Base-by-base conservation (phyloP, 2,329 filamentous ascomycete genomes). In the Phaeosphaeria sp. region DNA sequence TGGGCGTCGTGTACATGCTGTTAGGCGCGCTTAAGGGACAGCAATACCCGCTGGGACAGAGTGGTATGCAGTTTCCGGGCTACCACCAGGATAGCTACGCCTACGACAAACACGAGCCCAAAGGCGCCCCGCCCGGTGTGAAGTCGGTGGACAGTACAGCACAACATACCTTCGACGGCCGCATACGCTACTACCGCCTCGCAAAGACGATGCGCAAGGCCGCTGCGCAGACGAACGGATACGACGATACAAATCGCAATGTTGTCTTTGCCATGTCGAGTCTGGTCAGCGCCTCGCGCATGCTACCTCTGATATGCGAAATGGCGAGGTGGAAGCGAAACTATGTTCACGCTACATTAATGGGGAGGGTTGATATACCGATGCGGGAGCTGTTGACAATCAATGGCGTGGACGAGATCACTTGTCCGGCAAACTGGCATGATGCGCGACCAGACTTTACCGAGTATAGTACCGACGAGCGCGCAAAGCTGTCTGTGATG, bases 251-350 rank as follows among this genome's bases (percentile, higher is more conserved):
- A 39, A 91, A 91, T 69, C 85, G 85, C 50, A 93, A 93, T 68
- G 84, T 97, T 17, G 77, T 97, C 2, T 97, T 97, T 73, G 89
- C 89, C 4, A 88, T 91, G 3, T 89, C 91, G 0, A 93, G 84
- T 59, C 78, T 96, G 50, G 86, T 86, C 74, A 95, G 91, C 71
- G 87, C 88, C 17, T 85, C 91, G 0, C 84, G 85, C 30, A 75
- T 97, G 52, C 80, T 97, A 30, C 92, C 93, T 0, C 82, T 97
- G 72, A 92, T 93, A 6, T 98, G 95, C 76, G 86, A 91, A 67
- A 97, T 97, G 93, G 89, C 88, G 6, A 76, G 76, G 21, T 84
- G 88, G 75, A 83, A 85, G 55, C 82, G 85, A 57, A 96, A 87
- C 69, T 84, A 87, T 61, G 92, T 97, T 8, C 94, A 98, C 74